Conservation (phyloP, 129 eudicot species). For the Pseudognaphalium luteoalbum region DNA sequence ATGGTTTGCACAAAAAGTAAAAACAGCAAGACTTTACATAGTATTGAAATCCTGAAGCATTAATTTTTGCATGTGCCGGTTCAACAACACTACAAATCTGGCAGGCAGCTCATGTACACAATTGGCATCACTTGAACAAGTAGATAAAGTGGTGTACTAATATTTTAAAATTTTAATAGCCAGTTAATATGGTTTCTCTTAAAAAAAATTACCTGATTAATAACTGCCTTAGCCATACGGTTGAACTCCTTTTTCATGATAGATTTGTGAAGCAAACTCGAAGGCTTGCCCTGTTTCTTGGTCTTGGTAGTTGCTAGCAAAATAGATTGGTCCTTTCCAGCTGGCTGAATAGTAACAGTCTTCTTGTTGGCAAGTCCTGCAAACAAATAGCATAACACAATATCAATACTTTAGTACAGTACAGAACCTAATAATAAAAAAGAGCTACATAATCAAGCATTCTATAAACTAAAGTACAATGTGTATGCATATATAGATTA, state of each 20-base stretch:
- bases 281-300: conserved; percentile 86
- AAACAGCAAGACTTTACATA: background rate
- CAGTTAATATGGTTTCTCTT: background rate
- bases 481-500: too few relatives aligned
- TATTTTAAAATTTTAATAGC: background rate
- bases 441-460: background rate
- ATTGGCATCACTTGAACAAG: background rate
- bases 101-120: background rate
- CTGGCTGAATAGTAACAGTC: conserved; percentile 87
- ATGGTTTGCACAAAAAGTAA: background rate
- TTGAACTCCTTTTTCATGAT: conserved; percentile 87
- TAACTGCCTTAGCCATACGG: conserved; percentile 90
- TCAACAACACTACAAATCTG: background rate
- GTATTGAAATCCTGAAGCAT: background rate
- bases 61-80: background rate
- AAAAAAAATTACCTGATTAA: conserved; percentile 69
- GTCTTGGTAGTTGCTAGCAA: conserved; percentile 80
- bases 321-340: conserved; percentile 77
- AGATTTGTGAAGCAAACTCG: conserved; percentile 77
- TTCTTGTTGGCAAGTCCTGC: conserved; percentile 90
- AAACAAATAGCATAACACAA: background rate
- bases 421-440: background rate
- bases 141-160: background rate
- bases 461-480: too few relatives aligned
- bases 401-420: background rate